Conservation (phyloP, 208 protist species). For the Acanthamoeba comandoni region DNA sequence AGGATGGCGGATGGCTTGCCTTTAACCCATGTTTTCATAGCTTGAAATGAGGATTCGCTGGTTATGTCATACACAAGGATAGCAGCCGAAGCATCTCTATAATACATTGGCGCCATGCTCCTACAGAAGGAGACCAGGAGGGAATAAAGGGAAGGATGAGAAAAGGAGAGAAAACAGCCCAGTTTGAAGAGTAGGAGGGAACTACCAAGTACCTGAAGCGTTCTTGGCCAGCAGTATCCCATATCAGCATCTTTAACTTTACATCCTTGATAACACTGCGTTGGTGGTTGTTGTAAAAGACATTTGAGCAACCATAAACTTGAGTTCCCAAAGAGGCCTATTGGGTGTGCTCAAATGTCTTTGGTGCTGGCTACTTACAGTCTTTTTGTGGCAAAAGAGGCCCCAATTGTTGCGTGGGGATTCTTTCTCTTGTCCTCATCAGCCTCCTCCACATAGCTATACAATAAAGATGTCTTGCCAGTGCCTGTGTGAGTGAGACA, state of each 20-base stretch:
- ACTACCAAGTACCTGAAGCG: constrained; percentile 17
- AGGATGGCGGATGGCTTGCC: not conserved
- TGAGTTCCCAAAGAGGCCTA: not conserved
- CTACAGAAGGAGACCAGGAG: not conserved
- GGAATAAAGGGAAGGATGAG: not conserved
- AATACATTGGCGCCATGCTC: constrained; percentile 85
- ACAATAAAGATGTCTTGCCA: constrained; percentile 36
- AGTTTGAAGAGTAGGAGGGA: not conserved
- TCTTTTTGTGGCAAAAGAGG: constrained; percentile 55
- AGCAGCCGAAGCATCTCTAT: constrained; percentile 82
- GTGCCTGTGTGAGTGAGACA: constrained; percentile 4
- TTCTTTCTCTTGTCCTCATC: not conserved
- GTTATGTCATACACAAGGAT: constrained; percentile 84
- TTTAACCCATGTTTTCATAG: constrained; percentile 83
- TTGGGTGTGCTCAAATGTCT: no score
- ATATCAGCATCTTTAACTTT: constrained; percentile 54
- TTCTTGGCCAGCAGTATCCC: constrained; percentile 62
- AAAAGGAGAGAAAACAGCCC: not conserved
- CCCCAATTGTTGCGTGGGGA: constrained; percentile 1
- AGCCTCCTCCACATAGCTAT: constrained; percentile 42
- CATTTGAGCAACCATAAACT: not conserved
- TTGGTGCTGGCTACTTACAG: constrained; percentile 8
- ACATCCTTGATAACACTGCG: constrained; percentile 55
- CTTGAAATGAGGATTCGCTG: constrained; percentile 53
- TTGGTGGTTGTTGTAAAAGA: not conserved